Evolutionary conservation across 257 asterid species (phyloP), one percentile per base, ranked within the genome.

Genomic region (Osmanthus fragrans): DNA sequence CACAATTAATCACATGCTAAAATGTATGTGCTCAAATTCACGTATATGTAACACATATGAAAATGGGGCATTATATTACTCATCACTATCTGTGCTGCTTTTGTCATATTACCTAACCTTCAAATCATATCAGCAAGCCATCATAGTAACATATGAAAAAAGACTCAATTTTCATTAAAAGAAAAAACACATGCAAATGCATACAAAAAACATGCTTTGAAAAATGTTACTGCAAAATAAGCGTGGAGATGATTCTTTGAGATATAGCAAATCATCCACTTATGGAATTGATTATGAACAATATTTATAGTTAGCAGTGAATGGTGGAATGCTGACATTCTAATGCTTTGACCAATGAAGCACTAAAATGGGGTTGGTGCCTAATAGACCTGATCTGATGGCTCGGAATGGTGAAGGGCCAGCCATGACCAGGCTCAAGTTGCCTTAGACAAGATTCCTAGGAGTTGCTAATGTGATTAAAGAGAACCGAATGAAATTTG

Each of bases 381-480:
- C 36, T 12, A 2, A 27, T 63, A 15, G 19, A 63, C 16, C 51
- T 12, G 18, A 39, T 60, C 36, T 25, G 69, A 63, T 27, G 69
- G 69, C 69, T 63, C 69, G 27, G 69, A 63, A 27, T 12, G 69
- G 33, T 10, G 69, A 63, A 25, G n/a, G 33, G 13, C 37, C 63
- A 39, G 7, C 23, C 33, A 39, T 8, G 33, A 77, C 51, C 29
- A 77, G 76, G 45, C 66, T 56, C 49, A 71, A 75, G 51, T 39
- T 74, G 54, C 25, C 60, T 39, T 18, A n/a, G 45, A 77, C 71
- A 70, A 51, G n/a, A 70, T 34, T 27, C 54, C 42, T 70, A 49
- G 71, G 34, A 70, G 73, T 9, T 8, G 33, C 51, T 19, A 25
- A 63, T 23, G 23, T 2, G 30, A 54, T 73, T 51, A 54, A 29